Evolutionary conservation across 2,329 filamentous ascomycete species (phyloP), one percentile per base, ranked within the genome.

Genomic region (Sporothrix mexicana): DNA sequence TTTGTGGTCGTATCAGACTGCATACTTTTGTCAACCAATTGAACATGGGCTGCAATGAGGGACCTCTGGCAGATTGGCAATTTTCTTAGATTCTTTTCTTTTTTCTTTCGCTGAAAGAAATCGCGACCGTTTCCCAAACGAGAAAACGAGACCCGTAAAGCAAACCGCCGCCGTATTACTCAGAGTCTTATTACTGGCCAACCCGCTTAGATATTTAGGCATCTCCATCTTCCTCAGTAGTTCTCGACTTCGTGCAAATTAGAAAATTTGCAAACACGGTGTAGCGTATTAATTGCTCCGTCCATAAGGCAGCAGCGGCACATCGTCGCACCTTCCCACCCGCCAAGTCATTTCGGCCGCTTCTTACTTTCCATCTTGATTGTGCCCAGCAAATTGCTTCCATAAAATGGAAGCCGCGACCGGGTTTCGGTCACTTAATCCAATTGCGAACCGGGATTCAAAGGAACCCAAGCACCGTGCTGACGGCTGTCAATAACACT

Each of bases 361-460:
- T 13, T 41, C 47, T 68, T 68, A 51, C 66, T 51, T 53, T 68
- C 64, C 43, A 45, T 47, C 6, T 47, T 67, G 6, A 25, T 47
- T 47, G 10, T 10, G 5, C 61, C 10, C 13, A 36, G 5, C n/a
- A 66, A 13, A 8, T 9, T 3, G 13, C 30, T 47, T 25, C 12
- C 20, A 66, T 15, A 36, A 53, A 20, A 30, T 51, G 36, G 67
- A 36, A 57, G 67, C 51, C 30, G 10, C 67, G 36, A 69, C 51
- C 66, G 67, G 67, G 67, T 45, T 69, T 69, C 51, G 67, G 67
- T 41, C 9, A 41, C 47, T 17, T 36, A 4, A 9, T 9, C 25
- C 47, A 20, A 49, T 68, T 51, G 59, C 59, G 59, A 64, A n/a
- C 41, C 59, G 41, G 59, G 36, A 64, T 64, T 64, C 8, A 45